Evolutionary conservation across 257 asterid species (phyloP).

Genomic region (Ehretia macrophylla): DNA sequence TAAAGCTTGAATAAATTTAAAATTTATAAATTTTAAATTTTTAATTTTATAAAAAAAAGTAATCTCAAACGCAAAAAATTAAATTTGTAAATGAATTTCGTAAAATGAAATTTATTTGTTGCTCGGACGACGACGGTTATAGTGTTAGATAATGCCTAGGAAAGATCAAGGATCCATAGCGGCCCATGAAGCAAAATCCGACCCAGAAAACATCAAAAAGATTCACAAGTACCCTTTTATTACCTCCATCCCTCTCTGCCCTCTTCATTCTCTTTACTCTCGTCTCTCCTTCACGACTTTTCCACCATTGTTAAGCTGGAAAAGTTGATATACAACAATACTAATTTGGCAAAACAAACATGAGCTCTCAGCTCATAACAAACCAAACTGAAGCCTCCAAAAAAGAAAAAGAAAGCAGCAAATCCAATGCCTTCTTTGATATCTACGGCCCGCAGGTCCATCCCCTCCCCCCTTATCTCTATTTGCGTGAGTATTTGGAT

Average conservation of each 20-base stretch:
- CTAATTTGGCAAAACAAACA: neutral
- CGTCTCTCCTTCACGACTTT: neutral
- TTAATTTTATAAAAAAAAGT: too few relatives aligned
- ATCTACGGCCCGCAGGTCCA: slow-evolving; percentile 79
- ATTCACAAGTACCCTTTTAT: neutral
- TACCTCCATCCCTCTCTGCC: neutral
- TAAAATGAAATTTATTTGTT: too few relatives aligned
- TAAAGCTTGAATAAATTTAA: too few relatives aligned
- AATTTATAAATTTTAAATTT: too few relatives aligned
- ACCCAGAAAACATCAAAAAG: neutral
- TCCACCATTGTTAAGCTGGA: neutral
- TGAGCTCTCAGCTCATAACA: slow-evolving; percentile 4
- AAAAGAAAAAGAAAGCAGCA: slow-evolving; percentile 27
- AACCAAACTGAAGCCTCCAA: slow-evolving; percentile 22
- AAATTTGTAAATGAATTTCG: too few relatives aligned
- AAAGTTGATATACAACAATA: too few relatives aligned
- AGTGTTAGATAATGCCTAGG: too few relatives aligned
- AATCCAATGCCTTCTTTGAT: slow-evolving; percentile 53
- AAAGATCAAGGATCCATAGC: too few relatives aligned
- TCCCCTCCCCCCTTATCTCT: neutral
- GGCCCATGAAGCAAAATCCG: neutral
- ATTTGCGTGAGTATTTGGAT: neutral
- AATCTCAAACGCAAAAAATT: too few relatives aligned
- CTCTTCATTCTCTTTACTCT: neutral
- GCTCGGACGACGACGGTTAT: too few relatives aligned